Percentiles rank a stretch among this genome's conserved stretches.
Conservation (phyloP, 306 rosid genomes). For the Malus asiatica region DNA sequence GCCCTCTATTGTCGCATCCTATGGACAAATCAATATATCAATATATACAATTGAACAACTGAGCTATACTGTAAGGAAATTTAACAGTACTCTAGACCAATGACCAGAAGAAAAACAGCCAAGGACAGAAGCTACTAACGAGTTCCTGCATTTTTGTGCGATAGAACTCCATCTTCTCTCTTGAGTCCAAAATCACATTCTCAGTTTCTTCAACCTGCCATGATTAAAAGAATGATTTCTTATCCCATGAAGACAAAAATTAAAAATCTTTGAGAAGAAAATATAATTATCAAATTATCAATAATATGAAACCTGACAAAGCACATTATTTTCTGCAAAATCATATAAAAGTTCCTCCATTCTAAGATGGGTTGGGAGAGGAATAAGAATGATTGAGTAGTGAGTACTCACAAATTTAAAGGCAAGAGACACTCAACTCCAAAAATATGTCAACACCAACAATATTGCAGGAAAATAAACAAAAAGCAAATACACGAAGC, state of each 20-base stretch:
- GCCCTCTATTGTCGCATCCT: background rate
- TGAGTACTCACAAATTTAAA: background rate
- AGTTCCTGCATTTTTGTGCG: constrained; percentile 94
- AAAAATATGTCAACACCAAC: background rate
- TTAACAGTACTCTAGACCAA: background rate
- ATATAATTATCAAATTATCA: background rate
- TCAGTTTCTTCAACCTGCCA: constrained; percentile 56
- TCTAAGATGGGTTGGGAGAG: background rate
- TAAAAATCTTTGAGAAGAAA: background rate
- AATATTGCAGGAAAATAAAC: background rate
- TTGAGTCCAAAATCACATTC: constrained; percentile 68
- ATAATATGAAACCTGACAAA: background rate
- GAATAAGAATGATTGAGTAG: background rate
- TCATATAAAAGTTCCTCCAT: background rate
- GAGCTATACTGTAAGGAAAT: background rate
- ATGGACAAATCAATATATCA: background rate
- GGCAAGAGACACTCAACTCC: background rate
- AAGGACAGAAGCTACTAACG: constrained; percentile 49
- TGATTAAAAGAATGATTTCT: constrained; percentile 1
- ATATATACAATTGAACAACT: background rate
- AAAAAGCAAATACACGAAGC: background rate
- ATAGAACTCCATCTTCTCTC: constrained; percentile 73
- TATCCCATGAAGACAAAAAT: constrained; percentile 4
- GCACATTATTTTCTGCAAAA: background rate
- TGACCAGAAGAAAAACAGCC: constrained; percentile 17